phyloP scores from a whole-genome alignment of 1,139 yeast genomes.

The Pichia sp. region DNA sequence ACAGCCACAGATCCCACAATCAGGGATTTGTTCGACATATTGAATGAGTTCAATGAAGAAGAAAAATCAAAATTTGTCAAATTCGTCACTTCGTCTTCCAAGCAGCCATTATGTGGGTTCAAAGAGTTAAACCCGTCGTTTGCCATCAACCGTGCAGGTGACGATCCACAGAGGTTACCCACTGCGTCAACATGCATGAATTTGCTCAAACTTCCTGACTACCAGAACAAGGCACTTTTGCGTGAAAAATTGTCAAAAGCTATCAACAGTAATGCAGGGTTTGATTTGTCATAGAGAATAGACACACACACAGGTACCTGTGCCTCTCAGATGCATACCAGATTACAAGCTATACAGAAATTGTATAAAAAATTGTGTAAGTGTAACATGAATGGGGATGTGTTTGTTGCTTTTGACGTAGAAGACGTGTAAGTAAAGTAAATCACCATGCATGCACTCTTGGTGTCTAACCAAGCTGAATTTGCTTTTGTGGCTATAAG shows the following conservation, averaged over 20 bases:
- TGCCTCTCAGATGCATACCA: too few relatives aligned
- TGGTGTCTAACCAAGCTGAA: too few relatives aligned
- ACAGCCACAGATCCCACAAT: constrained; percentile 49
- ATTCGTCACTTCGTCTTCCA: constrained; percentile 85
- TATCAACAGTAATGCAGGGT: constrained; percentile 75
- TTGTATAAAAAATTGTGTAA: too few relatives aligned
- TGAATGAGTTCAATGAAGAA: constrained; percentile 54
- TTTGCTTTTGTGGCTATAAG: too few relatives aligned
- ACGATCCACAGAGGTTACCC: constrained; percentile 53
- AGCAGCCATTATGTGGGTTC: constrained; percentile 90
- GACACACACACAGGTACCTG: background rate
- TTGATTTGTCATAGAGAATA: constrained; percentile 53
- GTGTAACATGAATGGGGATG: too few relatives aligned
- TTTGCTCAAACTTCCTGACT: constrained; percentile 77
- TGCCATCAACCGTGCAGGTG: constrained; percentile 70
- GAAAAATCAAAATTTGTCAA: constrained; percentile 61
- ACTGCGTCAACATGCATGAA: constrained; percentile 94
- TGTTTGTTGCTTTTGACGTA: too few relatives aligned
- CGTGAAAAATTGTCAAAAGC: constrained; percentile 64
- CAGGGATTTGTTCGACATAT: constrained; percentile 63
- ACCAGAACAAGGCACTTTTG: constrained; percentile 49
- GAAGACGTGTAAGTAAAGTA: too few relatives aligned
- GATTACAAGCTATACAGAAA: too few relatives aligned
- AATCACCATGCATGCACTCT: too few relatives aligned
- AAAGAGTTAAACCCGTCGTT: constrained; percentile 64